Evolutionary conservation across 495 filamentous ascomycete species (phyloP), one percentile per base, ranked within the genome.

Genomic region (Penicillium robsamsonii): DNA sequence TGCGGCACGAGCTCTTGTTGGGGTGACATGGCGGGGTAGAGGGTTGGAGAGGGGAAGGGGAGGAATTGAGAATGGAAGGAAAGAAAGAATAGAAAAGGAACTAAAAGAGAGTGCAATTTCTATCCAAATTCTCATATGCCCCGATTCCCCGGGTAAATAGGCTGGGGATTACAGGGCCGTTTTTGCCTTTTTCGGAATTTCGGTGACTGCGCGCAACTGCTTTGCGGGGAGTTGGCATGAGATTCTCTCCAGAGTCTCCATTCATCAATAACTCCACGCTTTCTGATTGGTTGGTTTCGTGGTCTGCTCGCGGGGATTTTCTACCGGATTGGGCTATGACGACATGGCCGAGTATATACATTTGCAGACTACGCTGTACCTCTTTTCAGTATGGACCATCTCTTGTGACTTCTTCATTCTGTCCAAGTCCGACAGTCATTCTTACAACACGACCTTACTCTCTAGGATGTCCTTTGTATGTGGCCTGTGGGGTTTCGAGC

Each of bases 1-100:
- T 77, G 71, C 55, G 76, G 76, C 37, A 79, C 76, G 46, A 76
- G 70, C 56, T 78, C 72, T 53, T 72, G 73, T 56, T 71, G 74
- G 70, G 73, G 58, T 38, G 75, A 60, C 74, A 77, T 77, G 67
- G 71, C 53, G 70, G 70, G 69, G 71, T 57, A 60, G 50, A 38
- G 8, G 35, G 33, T 44, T 22, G 41, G 22, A 49, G 46, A 38
- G 17, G 38, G 45, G 17, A 15, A 40, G 44, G 33, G 9, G 30
- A 18, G 43, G 51, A 25, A 56, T 27, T 44, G 42, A 41, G 38
- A 41, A 40, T n/a, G 52, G 18, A 27, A 50, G 2, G 55, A 27
- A 37, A 43, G 27, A 40, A 45, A n/a, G 1, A 59, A 31, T 35
- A 24, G 27, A 57, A 15, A 24, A 45, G 15, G 29, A 56, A 45